Evolutionary conservation across 2,329 filamentous ascomycete genomes (phyloP), one percentile per base, ranked within the genome.

Genomic region (Lachnellula suecica): DNA sequence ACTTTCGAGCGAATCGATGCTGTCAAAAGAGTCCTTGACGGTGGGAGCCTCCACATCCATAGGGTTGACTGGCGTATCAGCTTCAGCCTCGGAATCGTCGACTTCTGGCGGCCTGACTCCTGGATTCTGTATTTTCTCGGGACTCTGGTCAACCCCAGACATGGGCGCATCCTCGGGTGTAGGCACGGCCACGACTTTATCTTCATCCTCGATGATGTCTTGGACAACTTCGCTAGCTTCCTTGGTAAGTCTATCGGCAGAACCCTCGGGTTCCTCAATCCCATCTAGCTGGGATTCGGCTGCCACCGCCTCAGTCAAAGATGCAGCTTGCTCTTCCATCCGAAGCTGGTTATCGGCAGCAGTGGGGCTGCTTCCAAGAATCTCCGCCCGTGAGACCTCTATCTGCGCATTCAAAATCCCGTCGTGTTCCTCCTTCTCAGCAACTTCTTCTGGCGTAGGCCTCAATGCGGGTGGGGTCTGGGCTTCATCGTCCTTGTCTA

Each of bases 281-380:
- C 22, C 44, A 20, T 45, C 34, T 4, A 17, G 38, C 19, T 27
- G 37, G 17, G 23, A n/a, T 19, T 8, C 35, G 19, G 46, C 37
- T 4, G 37, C 34, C 2, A 34, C 15, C 4, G 23, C 23, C 19
- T 40, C 19, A 41, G 24, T 53, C 29, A 49, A 20, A n/a, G 53
- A 49, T 37, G 56, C 59, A 31, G 59, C 59, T 62, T 79, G 77
- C 44, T 82, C 78, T 59, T 80, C 77, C 62, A 82, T 77, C 29
- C 79, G 63, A 44, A 84, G 69, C 62, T 85, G 82, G 53, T 82
- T 77, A 59, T 85, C 82, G 2, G 82, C 79, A 17, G 79, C 81
- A 9, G 72, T 73, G 7, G 77, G 75, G 52, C 71, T 68, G 41
- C 65, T 60, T 61, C 56, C 47, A 56, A 69, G 46, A 51, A 58